Evolutionary conservation across 164 flowering plant species (phyloP), one percentile per base, ranked within the genome.

Genomic region (Berberis vulgaris): DNA sequence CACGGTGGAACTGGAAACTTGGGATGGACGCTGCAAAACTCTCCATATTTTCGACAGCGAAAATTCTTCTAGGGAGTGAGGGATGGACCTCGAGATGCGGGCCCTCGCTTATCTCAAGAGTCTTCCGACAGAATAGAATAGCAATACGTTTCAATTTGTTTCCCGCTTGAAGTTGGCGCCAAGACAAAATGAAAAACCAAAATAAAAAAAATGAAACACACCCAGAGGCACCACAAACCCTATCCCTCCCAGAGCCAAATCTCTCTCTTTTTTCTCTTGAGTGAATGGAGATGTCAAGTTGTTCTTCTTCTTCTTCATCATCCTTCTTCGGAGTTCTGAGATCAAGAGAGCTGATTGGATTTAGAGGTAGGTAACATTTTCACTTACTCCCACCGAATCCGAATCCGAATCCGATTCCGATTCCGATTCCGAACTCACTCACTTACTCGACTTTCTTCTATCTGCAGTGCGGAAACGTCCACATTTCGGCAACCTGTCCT

Each of bases 341-440:
- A 62, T 74, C 80, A 5, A 85, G 98, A 75, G 94, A 93, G 80
- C 84, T 93, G 46, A 80, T 74, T 64, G 96, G 98, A 11, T 80
- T 79, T 78, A 77, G 79, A 88, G 96, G 98, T 85, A 80, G 40
- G 6, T 26, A 5, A 3, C 42, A 38, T n/a, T 10, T 57, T 38
- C 41, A 7, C 54, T 9, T 26, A 6, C 42, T 38, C 38, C 58
- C 7, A 11, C 4, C 41, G 26, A 26, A 26, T 50, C 13, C 43
- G 43, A 59, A 57, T 44, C 47, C 7, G 10, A 26, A 43, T 46
- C 49, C 50, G 10, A 50, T 50, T 50, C 39, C 43, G 1, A 1
- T 57, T 38, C 47, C 43, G 3, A 6, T 49, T 64, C 5, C 10
- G 5, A 7, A 39, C 7, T 49, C 26, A 46, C 13, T 58, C 26